Conservation (phyloP, 345 rosid species). For the Citrus glauca region DNA sequence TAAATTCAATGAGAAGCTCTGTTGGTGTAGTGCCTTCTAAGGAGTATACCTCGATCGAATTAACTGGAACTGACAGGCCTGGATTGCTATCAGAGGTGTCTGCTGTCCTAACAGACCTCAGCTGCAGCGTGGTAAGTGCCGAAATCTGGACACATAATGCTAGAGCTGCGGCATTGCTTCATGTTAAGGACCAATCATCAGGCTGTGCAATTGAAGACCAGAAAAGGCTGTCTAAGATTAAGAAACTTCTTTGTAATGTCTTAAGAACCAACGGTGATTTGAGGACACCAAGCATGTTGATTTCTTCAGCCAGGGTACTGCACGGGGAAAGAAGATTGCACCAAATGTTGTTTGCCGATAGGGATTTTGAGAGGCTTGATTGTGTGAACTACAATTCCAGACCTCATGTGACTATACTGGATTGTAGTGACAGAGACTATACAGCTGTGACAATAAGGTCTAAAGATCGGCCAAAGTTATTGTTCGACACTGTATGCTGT, state of each 20-base stretch:
- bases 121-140: constrained; percentile 43
- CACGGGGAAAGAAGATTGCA: constrained; percentile 40
- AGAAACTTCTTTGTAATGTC: constrained; percentile 36
- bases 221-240: constrained; percentile 24
- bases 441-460: constrained; percentile 40
- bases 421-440: constrained; percentile 40
- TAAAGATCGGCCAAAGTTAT: constrained; percentile 35
- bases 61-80: constrained; percentile 44
- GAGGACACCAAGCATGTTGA: constrained; percentile 20
- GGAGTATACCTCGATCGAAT: constrained; percentile 40
- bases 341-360: constrained; percentile 45
- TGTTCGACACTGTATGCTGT: constrained; percentile 42
- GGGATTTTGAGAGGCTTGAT: constrained; percentile 44
- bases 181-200: constrained; percentile 34
- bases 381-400: not conserved
- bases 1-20: constrained; percentile 31
- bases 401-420: constrained; percentile 30
- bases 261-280: constrained; percentile 20
- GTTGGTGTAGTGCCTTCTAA: constrained; percentile 31
- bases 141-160: constrained; percentile 55
- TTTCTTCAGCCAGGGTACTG: constrained; percentile 27
- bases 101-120: constrained; percentile 43
- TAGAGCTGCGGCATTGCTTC: constrained; percentile 42
- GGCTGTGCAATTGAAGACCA: constrained; percentile 36
- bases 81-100: constrained; percentile 50